Conservation (phyloP, 768 basidiomycete genomes). For the Tylopilus intermedius region DNA sequence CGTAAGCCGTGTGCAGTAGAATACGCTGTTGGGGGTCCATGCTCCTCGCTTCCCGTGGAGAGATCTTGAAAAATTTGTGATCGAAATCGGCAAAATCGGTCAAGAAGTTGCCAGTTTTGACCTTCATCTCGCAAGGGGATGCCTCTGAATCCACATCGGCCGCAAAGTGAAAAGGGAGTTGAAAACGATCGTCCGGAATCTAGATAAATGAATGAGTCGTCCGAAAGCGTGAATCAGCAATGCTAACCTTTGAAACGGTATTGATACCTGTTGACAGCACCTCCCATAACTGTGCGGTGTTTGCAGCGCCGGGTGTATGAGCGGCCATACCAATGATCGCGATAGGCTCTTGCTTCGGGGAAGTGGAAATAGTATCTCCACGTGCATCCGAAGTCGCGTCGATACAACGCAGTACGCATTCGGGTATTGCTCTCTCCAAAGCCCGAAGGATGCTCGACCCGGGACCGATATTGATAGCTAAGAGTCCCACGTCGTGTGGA, state of each 20-base stretch:
- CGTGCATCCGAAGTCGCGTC: conserved; percentile 13
- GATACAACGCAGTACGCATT: conserved; percentile 11
- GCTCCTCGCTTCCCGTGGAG: conserved; percentile 65
- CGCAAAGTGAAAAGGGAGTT: conserved; percentile 35
- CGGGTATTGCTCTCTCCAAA: conserved; percentile 34
- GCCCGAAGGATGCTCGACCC: conserved; percentile 38
- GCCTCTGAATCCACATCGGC: conserved; percentile 12
- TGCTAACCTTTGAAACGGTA: conserved; percentile 51
- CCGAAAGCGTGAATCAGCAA: neutral
- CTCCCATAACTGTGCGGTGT: conserved; percentile 50
- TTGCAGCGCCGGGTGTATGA: conserved; percentile 46
- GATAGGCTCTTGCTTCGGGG: conserved; percentile 44
- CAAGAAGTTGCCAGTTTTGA: conserved; percentile 62
- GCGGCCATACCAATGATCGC: conserved; percentile 73
- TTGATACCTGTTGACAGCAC: conserved; percentile 52
- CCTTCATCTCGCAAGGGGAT: conserved; percentile 42
- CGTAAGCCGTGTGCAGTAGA: conserved; percentile 59
- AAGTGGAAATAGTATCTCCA: neutral
- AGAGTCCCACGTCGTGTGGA: conserved; percentile 20
- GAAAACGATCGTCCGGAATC: conserved; percentile 62
- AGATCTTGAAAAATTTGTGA: conserved; percentile 65
- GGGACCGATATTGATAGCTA: conserved; percentile 48
- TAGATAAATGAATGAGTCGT: conserved; percentile 23
- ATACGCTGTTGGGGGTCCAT: conserved; percentile 78
- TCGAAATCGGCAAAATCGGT: conserved; percentile 57